Conservation (phyloP, 2,329 filamentous ascomycete genomes). For the Penicillium sclerotiorum region DNA sequence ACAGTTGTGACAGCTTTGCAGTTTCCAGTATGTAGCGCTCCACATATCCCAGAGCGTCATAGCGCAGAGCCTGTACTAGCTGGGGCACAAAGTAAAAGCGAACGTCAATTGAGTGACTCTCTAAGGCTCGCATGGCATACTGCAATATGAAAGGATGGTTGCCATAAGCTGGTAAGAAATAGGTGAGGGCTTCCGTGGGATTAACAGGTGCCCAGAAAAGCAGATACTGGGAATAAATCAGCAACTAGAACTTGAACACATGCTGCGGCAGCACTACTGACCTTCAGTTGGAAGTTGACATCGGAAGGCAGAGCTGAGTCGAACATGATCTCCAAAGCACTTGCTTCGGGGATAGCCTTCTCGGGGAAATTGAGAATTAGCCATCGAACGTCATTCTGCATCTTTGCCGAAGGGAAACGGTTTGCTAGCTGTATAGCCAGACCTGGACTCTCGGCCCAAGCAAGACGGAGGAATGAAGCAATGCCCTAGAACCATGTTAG, state of each 20-base stretch:
- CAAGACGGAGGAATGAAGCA: constrained; percentile 70
- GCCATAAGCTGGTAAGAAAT: constrained; percentile 87
- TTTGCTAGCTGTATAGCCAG: constrained; percentile 83
- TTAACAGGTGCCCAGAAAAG: constrained; percentile 93
- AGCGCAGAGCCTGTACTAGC: constrained; percentile 91
- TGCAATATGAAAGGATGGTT: constrained; percentile 94
- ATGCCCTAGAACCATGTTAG: constrained; percentile 50
- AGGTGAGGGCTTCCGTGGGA: constrained; percentile 87
- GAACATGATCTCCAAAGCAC: constrained; percentile 80
- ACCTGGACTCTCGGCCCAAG: constrained; percentile 82
- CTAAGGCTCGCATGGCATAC: constrained; percentile 92
- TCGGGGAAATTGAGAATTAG: constrained; percentile 81
- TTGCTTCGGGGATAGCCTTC: constrained; percentile 77
- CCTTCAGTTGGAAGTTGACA: constrained; percentile 82
- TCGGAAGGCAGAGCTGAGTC: constrained; percentile 75
- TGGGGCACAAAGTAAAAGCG: constrained; percentile 99
- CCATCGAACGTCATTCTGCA: constrained; percentile 76
- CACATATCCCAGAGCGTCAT: constrained; percentile 91
- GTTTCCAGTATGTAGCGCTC: constrained; percentile 97
- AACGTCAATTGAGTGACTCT: constrained; percentile 92
- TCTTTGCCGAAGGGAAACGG: constrained; percentile 74
- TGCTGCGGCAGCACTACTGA: constrained; percentile 36
- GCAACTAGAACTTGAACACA: constrained; percentile 4
- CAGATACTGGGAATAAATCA: constrained; percentile 65
- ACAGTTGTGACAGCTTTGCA: constrained; percentile 94